These are phyloP conservation scores for Ambrosia hybrid DNA, from an alignment of 140 eudicot species.

Conservation along the genomic window DNA sequence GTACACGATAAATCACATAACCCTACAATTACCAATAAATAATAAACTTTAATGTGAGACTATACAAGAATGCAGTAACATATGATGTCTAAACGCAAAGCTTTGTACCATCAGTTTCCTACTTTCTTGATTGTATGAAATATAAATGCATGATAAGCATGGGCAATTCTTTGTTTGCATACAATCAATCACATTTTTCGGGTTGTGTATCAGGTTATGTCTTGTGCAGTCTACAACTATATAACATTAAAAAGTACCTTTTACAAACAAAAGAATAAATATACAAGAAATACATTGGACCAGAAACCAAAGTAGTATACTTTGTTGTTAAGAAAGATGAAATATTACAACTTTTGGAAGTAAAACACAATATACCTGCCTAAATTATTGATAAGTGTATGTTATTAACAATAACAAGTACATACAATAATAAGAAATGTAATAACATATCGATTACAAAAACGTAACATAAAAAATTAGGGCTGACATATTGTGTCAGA, in stretches of 20 bases:
- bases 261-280: neutral
- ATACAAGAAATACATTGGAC: neutral
- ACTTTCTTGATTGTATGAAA: neutral
- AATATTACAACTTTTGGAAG: neutral
- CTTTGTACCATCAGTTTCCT: neutral
- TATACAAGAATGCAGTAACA: neutral
- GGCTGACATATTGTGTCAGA: too few species aligned
- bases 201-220: neutral
- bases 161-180: neutral
- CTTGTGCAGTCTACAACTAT: neutral
- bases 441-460: neutral
- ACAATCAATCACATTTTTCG: neutral
- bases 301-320: neutral
- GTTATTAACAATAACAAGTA: neutral
- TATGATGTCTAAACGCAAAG: neutral
- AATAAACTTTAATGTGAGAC: neutral
- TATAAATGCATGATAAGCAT: neutral
- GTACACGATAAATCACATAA: conserved; percentile 69
- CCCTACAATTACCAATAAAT: conserved; percentile 35
- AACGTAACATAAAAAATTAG: neutral
- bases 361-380: neutral
- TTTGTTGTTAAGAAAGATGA: neutral
- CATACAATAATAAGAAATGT: neutral
- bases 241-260: neutral
- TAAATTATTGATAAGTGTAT: neutral